Conservation (phyloP, 345 rosid genomes). For the Physaria fendleri region DNA sequence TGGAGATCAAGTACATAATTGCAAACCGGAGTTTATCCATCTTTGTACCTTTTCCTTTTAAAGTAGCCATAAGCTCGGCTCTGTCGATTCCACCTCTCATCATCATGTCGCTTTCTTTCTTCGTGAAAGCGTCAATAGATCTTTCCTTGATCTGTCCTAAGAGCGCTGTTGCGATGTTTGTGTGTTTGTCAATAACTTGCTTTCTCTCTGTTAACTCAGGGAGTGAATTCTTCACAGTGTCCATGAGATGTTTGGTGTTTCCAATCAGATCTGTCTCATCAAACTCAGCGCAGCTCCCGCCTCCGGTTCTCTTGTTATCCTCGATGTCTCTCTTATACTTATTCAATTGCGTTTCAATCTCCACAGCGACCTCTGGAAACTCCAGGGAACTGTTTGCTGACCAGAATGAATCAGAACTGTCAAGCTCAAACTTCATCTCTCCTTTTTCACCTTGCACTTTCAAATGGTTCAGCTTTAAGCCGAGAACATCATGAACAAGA, state of each 20-base stretch:
- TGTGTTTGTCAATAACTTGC: constrained; percentile 81
- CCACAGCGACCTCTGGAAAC: constrained; percentile 80
- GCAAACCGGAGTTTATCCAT: constrained; percentile 77
- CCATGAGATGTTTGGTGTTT: constrained; percentile 82
- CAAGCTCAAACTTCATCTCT: constrained; percentile 69
- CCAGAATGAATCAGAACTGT: constrained; percentile 72
- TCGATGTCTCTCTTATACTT: constrained; percentile 79
- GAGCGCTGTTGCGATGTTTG: constrained; percentile 63
- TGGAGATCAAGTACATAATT: constrained; percentile 62
- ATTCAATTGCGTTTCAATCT: constrained; percentile 64
- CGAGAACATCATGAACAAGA: constrained; percentile 74
- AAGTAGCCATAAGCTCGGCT: constrained; percentile 49
- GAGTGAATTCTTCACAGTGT: constrained; percentile 76
- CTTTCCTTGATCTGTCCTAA: constrained; percentile 80
- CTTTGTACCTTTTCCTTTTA: constrained; percentile 68
- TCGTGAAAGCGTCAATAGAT: constrained; percentile 65
- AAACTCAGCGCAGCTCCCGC: not conserved
- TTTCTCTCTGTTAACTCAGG: constrained; percentile 78
- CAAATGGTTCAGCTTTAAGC: constrained; percentile 61
- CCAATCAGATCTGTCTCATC: constrained; percentile 75
- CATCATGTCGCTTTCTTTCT: constrained; percentile 81
- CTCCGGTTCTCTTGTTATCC: constrained; percentile 64
- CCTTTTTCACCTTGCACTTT: constrained; percentile 65
- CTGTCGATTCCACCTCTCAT: constrained; percentile 61
- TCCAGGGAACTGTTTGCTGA: constrained; percentile 61